Percentiles rank a stretch among this genome's conserved stretches.
phyloP scores from a whole-genome alignment of 148 eudicot genomes.

The Chenopodium quinoa region DNA sequence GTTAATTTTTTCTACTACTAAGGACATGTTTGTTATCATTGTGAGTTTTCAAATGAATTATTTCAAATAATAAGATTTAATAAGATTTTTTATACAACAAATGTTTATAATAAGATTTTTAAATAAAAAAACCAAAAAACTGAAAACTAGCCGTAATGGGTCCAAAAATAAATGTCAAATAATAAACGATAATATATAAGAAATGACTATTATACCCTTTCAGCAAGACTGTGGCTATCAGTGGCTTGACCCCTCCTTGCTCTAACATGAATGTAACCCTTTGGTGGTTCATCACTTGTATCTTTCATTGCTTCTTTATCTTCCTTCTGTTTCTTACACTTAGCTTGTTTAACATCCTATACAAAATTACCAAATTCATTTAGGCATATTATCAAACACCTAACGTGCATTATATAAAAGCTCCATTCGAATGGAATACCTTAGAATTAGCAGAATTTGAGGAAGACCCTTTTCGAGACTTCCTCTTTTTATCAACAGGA shows the following conservation, averaged over 20 bases:
- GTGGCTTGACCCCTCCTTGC: constrained; percentile 96
- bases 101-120: background rate
- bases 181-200: background rate
- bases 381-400: background rate
- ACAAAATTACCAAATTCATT: background rate
- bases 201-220: constrained; percentile 51
- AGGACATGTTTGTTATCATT: background rate
- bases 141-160: no score
- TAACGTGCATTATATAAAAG: background rate
- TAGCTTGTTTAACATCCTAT: constrained; percentile 39
- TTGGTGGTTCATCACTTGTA: constrained; percentile 48
- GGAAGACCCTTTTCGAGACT: constrained; percentile 33
- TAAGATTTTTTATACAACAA: no score
- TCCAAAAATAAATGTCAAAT: background rate
- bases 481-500: constrained; percentile 40
- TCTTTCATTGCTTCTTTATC: constrained; percentile 21
- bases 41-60: background rate
- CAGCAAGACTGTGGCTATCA: constrained; percentile 89
- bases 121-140: no score
- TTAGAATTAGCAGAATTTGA: constrained; percentile 40
- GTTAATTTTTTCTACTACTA: background rate
- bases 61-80: no score
- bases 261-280: constrained; percentile 81
- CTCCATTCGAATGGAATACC: constrained; percentile 26
- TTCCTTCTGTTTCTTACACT: constrained; percentile 47